These are phyloP conservation scores for Coemansia sp. DNA, from an alignment of 192 early-diverging fungal species.

Conservation along the genomic window DNA sequence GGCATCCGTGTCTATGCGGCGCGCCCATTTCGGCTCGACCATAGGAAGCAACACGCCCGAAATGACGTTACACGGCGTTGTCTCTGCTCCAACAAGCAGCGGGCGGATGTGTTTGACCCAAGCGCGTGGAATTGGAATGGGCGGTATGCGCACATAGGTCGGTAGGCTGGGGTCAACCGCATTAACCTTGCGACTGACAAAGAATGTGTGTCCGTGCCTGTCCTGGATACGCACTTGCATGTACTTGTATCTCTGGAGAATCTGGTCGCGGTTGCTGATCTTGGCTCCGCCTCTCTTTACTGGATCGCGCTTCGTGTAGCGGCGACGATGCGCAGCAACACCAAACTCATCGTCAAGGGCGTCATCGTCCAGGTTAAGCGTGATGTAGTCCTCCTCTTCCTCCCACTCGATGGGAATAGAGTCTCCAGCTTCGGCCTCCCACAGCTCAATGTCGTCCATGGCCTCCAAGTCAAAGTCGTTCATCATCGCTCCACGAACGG, in stretches of 20 bases:
- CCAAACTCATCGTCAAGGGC: slow-evolving; percentile 79
- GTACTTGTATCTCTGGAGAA: slow-evolving; percentile 79
- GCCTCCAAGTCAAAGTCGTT: slow-evolving; percentile 47
- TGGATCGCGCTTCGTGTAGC: slow-evolving; percentile 31
- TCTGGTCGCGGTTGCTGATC: slow-evolving; percentile 60
- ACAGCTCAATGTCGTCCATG: slow-evolving; percentile 67
- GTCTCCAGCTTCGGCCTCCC: slow-evolving; percentile 75
- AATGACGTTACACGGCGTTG: slow-evolving; percentile 25
- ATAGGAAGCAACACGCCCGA: slow-evolving; percentile 42
- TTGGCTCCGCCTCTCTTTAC: slow-evolving; percentile 53
- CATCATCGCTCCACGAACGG: slow-evolving; percentile 53
- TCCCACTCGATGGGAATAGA: slow-evolving; percentile 68
- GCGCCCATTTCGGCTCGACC: slow-evolving; percentile 27
- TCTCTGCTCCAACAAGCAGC: slow-evolving; percentile 30
- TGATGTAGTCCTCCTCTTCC: slow-evolving; percentile 69
- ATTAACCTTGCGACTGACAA: slow-evolving; percentile 80
- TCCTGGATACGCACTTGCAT: slow-evolving; percentile 88
- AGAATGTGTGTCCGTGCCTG: slow-evolving; percentile 78
- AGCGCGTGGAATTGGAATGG: slow-evolving; percentile 76
- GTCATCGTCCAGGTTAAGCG: slow-evolving; percentile 68
- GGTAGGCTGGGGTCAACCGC: slow-evolving; percentile 80
- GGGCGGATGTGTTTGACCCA: slow-evolving; percentile 81
- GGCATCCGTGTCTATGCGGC: slow-evolving; percentile 24
- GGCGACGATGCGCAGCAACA: slow-evolving; percentile 45
- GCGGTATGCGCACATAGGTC: slow-evolving; percentile 86